Evolutionary conservation across 2,329 filamentous ascomycete species (phyloP), one percentile per base, ranked within the genome.

Genomic region (Fusarium sacchari): DNA sequence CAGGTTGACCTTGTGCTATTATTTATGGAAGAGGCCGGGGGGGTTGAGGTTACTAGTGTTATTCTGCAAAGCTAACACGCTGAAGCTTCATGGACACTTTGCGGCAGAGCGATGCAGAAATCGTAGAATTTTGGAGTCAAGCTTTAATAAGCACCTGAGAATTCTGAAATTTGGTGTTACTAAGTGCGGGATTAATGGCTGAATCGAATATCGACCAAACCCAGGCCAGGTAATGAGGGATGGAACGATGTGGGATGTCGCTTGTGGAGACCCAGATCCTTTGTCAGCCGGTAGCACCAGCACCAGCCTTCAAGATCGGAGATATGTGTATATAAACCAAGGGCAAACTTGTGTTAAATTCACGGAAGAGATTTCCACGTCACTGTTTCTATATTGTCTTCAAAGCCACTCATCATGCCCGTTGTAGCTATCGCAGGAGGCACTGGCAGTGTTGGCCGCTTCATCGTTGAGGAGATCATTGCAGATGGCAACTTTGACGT

Each of bases 311-410:
- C 12, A 26, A 12, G 5, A 8, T 26, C 8, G 11, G 12, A 44
- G 17, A 13, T 24, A 9, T 8, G 11, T 14, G 24, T 22, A 22
- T 28, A 22, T 46, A 46, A 22, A 9, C 43, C 18, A 11, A 28
- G 24, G 0, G 5, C 10, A 10, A 20, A 15, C 8, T 15, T 18
- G 11, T 22, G n/a, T 7, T 8, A 14, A 44, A 20, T 10, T 6
- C 0, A 9, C 3, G 5, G 7, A 14, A 26, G 1, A 44, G 2
- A 4, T 20, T 26, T 18, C 4, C 24, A 13, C 3, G 4, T 26
- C 5, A 9, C 17, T 14, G 7, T 13, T 20, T 15, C 5, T 13
- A 47, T 22, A 13, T 22, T 47, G 4, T 22, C 26, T 17, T 22
- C 3, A 11, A 30, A 22, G 12, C 14, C 9, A 22, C 13, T 47